Conservation (phyloP, 2,329 filamentous ascomycete genomes). For the Dendryphion nanum region DNA sequence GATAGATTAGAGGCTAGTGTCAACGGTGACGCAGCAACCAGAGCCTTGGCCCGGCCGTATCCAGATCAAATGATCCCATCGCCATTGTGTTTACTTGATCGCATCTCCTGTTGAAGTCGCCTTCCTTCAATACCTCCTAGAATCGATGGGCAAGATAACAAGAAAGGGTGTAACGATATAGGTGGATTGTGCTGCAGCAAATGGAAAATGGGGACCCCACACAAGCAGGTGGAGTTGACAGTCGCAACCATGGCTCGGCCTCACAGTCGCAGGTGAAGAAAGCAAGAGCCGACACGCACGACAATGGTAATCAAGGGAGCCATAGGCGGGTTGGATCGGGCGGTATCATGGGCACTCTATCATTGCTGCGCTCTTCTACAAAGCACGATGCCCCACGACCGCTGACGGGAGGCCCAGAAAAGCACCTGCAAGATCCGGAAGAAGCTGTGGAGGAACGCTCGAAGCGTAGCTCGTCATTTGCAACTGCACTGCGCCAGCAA, state of each 20-base stretch:
- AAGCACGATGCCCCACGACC: conserved; percentile 22
- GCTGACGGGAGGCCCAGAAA: conserved; percentile 9
- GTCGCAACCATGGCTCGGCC: not conserved
- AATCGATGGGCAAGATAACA: too few relatives aligned
- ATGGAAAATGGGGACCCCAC: conserved; percentile 22
- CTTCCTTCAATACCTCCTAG: too few relatives aligned
- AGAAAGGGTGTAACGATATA: too few relatives aligned
- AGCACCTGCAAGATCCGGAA: not conserved
- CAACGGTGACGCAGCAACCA: too few relatives aligned
- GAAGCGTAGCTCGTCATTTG: conserved; percentile 18
- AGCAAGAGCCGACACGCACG: conserved; percentile 3
- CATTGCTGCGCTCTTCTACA: conserved; percentile 61
- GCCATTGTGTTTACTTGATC: too few relatives aligned
- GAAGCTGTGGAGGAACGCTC: conserved; percentile 25
- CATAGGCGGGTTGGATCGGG: conserved; percentile 60
- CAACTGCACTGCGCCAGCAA: conserved; percentile 47
- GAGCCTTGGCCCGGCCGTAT: too few relatives aligned
- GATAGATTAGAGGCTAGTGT: too few relatives aligned
- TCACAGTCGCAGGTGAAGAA: conserved; percentile 7
- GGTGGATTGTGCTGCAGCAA: too few relatives aligned
- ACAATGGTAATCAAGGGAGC: conserved; percentile 4
- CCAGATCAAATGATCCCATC: too few relatives aligned
- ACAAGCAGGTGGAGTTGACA: conserved; percentile 8
- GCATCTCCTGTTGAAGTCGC: too few relatives aligned
- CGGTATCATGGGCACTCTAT: conserved; percentile 66